These are phyloP conservation scores for Dactylonectria estremocensis DNA, from an alignment of 2,329 filamentous ascomycete species.

Conservation along the genomic window DNA sequence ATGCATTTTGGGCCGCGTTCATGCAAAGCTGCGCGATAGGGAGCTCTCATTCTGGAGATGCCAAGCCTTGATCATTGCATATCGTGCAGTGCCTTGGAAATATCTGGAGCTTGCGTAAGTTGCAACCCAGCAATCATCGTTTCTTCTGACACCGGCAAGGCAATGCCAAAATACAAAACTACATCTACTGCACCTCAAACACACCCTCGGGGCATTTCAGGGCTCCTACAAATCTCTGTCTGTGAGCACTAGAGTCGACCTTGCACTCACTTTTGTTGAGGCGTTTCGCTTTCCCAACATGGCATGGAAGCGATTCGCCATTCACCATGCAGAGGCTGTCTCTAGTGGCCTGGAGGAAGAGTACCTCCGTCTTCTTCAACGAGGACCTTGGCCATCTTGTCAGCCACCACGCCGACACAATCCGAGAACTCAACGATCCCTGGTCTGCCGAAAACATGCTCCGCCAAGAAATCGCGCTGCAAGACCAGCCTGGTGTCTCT, in stretches of 20 bases:
- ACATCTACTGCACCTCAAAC: constrained; percentile 39
- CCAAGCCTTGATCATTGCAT: constrained; percentile 40
- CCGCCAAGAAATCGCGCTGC: constrained; percentile 35
- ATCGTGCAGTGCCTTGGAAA: constrained; percentile 43
- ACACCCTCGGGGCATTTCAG: constrained; percentile 33
- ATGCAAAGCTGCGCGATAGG: constrained; percentile 29
- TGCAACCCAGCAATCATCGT: not conserved
- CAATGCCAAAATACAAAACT: constrained; percentile 30
- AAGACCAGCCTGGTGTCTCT: constrained; percentile 25
- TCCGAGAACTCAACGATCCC: constrained; percentile 40
- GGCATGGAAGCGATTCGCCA: constrained; percentile 43
- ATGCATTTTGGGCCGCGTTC: constrained; percentile 34
- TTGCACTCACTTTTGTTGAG: constrained; percentile 42
- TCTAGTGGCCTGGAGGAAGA: constrained; percentile 37
- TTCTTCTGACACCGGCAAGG: constrained; percentile 31
- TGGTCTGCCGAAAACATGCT: constrained; percentile 33
- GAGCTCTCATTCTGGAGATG: constrained; percentile 36
- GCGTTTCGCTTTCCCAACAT: constrained; percentile 44
- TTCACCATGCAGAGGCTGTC: constrained; percentile 37
- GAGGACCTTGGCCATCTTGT: constrained; percentile 41
- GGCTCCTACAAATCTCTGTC: constrained; percentile 37
- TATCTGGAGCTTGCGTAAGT: constrained; percentile 44
- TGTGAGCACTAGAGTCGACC: constrained; percentile 34
- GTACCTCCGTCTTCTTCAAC: constrained; percentile 40
- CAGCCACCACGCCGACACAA: constrained; percentile 41